Evolutionary conservation across 2,329 filamentous ascomycete genomes (phyloP).

Genomic region (Claviceps fusiformis): DNA sequence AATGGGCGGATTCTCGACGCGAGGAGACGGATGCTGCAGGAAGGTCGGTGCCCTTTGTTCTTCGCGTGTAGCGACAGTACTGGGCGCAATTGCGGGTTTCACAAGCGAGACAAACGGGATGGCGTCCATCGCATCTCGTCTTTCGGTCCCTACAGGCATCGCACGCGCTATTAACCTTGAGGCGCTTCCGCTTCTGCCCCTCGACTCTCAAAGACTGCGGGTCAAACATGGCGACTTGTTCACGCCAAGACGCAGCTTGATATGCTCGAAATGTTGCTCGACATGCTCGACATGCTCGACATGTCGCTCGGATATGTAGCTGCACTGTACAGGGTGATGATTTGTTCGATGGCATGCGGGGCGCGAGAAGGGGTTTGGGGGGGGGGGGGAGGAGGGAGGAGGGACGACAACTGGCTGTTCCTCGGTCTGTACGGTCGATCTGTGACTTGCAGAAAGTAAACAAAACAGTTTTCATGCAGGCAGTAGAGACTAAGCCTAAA

Average conservation of each 20-base stretch:
- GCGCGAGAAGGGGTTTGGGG: neutral
- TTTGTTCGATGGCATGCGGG: neutral
- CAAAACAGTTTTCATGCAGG: no score
- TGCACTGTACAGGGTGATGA: neutral
- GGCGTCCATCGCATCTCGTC: conserved; percentile 2
- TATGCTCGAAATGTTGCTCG: neutral
- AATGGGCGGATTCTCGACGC: neutral
- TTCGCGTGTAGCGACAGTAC: conserved; percentile 1
- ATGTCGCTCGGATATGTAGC: neutral
- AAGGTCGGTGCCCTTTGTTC: neutral
- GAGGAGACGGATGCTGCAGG: neutral
- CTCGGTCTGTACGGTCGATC: no score
- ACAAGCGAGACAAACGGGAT: conserved; percentile 1
- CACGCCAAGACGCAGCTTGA: neutral
- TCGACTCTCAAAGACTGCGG: neutral
- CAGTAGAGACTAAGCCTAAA: no score
- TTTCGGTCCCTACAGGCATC: conserved; percentile 2
- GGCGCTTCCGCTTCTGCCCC: neutral
- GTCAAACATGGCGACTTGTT: neutral
- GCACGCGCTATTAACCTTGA: conserved; percentile 3
- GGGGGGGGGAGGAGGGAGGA: no score
- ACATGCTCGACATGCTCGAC: no score
- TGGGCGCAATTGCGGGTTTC: conserved; percentile 1
- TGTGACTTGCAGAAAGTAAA: no score
- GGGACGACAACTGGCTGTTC: no score